Conservation (phyloP, 2,329 filamentous ascomycete species). For the Massarina eburnea region DNA sequence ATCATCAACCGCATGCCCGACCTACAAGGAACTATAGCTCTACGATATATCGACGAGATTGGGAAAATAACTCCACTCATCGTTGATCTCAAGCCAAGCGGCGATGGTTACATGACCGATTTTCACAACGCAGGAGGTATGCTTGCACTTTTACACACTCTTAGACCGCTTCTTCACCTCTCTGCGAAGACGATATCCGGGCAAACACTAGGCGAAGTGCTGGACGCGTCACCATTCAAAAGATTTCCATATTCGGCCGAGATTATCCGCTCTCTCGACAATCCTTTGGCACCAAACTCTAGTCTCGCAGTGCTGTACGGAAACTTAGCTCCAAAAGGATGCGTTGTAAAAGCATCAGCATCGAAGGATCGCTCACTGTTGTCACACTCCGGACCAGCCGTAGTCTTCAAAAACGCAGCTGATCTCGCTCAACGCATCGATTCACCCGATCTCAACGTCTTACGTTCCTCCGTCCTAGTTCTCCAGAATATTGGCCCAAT, state of each 20-base stretch:
- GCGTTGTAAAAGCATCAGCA: slow-evolving; percentile 91
- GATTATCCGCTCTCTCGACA: slow-evolving; percentile 57
- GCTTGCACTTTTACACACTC: slow-evolving; percentile 76
- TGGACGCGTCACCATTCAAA: slow-evolving; percentile 71
- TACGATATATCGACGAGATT: slow-evolving; percentile 78
- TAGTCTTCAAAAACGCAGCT: slow-evolving; percentile 80
- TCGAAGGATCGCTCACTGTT: slow-evolving; percentile 72
- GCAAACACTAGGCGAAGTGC: slow-evolving; percentile 75
- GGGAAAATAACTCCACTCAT: slow-evolving; percentile 80
- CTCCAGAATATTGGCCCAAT: slow-evolving; percentile 89
- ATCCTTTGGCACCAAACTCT: slow-evolving; percentile 79
- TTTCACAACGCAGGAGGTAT: slow-evolving; percentile 81
- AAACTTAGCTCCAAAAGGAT: slow-evolving; percentile 82
- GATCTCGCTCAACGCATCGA: slow-evolving; percentile 73
- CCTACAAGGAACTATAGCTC: slow-evolving; percentile 69
- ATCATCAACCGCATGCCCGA: slow-evolving; percentile 54
- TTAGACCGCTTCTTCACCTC: slow-evolving; percentile 77
- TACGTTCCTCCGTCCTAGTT: slow-evolving; percentile 79
- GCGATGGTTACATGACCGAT: slow-evolving; percentile 84
- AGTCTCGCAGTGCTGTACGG: slow-evolving; percentile 83
- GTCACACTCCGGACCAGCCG: slow-evolving; percentile 74
- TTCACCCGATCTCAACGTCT: slow-evolving; percentile 65
- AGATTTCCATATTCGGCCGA: slow-evolving; percentile 39
- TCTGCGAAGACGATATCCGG: slow-evolving; percentile 77
- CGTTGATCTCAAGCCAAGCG: slow-evolving; percentile 79